Evolutionary conservation across 805 yeast species (phyloP).

Genomic region (Candida sakaeoensis): DNA sequence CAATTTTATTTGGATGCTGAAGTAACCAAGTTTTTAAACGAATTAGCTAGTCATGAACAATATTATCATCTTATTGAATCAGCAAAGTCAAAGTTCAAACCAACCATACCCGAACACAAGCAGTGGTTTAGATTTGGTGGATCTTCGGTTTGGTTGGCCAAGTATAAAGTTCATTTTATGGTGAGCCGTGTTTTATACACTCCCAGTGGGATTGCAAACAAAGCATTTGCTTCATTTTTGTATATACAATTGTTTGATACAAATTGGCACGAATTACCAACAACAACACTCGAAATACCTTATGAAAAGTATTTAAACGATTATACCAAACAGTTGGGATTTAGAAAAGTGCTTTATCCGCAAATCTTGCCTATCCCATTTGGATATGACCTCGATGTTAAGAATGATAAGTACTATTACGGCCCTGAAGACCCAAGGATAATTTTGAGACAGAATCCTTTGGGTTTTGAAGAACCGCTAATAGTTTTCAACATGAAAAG

Average conservation of each 20-base stretch:
- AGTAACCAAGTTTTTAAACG: constrained; percentile 11
- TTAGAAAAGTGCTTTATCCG: constrained; percentile 13
- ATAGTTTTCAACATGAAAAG: constrained; percentile 17
- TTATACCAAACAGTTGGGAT: constrained; percentile 11
- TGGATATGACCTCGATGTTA: constrained; percentile 13
- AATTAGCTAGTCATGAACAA: constrained; percentile 4
- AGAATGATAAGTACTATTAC: constrained; percentile 13
- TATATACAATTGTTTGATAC: constrained; percentile 21
- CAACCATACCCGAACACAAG: constrained; percentile 18
- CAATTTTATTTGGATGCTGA: constrained; percentile 17
- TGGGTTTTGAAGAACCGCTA: constrained; percentile 27
- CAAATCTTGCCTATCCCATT: constrained; percentile 14
- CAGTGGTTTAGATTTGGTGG: constrained; percentile 34
- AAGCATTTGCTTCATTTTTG: constrained; percentile 23
- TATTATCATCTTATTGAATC: constrained; percentile 15
- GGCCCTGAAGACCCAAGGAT: constrained; percentile 31
- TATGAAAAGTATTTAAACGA: constrained; percentile 16
- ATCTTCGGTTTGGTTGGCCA: constrained; percentile 28
- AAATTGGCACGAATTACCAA: constrained; percentile 21
- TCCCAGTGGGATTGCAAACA: constrained; percentile 20
- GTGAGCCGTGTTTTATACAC: constrained; percentile 26
- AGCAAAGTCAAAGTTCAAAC: constrained; percentile 15
- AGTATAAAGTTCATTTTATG: constrained; percentile 30
- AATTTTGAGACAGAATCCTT: constrained; percentile 18
- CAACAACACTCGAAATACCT: constrained; percentile 22